These are phyloP conservation scores for Mortierella sp. DNA, from an alignment of 371 early-diverging fungal species.

Conservation along the genomic window DNA sequence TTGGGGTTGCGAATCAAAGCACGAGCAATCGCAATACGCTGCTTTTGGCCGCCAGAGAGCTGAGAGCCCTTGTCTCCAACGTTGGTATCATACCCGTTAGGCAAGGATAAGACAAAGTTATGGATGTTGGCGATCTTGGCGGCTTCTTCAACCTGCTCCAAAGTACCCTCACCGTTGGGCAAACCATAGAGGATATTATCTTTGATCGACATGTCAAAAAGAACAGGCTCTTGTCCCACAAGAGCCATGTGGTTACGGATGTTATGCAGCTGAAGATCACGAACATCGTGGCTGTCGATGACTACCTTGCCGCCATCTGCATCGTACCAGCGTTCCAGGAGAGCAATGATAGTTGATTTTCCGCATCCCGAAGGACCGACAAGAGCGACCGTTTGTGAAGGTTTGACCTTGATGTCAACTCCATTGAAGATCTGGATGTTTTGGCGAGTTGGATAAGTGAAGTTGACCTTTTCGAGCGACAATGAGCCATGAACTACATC, in stretches of 20 bases:
- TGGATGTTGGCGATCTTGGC: conserved; percentile 82
- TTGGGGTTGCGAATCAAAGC: conserved; percentile 85
- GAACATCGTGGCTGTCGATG: conserved; percentile 72
- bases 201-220: conserved; percentile 86
- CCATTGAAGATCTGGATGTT: conserved; percentile 82
- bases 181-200: conserved; percentile 84
- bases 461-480: conserved; percentile 70
- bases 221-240: conserved; percentile 90
- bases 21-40: conserved; percentile 79
- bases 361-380: conserved; percentile 84
- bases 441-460: conserved; percentile 89
- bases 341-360: conserved; percentile 75
- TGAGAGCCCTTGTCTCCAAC: conserved; percentile 83
- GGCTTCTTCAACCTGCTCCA: conserved; percentile 71
- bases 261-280: conserved; percentile 68
- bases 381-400: conserved; percentile 83
- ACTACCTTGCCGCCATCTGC: conserved; percentile 61
- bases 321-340: conserved; percentile 86
- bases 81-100: conserved; percentile 83
- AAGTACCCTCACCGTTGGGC: conserved; percentile 57
- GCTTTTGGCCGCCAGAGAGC: conserved; percentile 80
- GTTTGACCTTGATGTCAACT: conserved; percentile 69
- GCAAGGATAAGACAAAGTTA: conserved; percentile 76
- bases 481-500: conserved; percentile 68
- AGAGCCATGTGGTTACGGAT: conserved; percentile 82